Base-by-base conservation (phyloP, 2,329 filamentous ascomycete species). In the Penicillium capsulatum region DNA sequence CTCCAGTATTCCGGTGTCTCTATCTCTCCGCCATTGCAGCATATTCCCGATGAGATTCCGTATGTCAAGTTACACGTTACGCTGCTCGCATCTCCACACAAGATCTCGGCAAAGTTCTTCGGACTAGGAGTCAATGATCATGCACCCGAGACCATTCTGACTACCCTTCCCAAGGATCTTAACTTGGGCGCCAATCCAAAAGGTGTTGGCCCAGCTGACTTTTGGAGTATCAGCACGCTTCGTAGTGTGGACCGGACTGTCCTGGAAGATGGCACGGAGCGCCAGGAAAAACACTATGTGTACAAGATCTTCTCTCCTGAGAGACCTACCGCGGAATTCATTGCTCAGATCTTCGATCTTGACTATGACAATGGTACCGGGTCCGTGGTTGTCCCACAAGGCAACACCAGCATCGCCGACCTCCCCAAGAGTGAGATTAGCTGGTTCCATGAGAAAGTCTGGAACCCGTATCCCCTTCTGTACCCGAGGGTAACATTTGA, bases 41-140 rank as follows among this genome's bases (percentile, higher is more conserved):
- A 71, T 2, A 64, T 68, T 3, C 88, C 94, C 2, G 84, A 92
- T 50, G 64, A 77, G 31, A 82, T 96, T n/a, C 85, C 87, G 0
- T 98, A 96, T 61, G 86, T 88, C 2, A 77, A 78, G 33, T 75
- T 97, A 0, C 84, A 97, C 57, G 91, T 96, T 36, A 97, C 91
- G 0, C 77, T 97, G 1, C 91, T 98, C 56, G 75, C 90, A 0
- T 86, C 88, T 0, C 81, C 86, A 0, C 78, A 81, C 52, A 74
- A 69, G n/a, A 75, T 94, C n/a, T 81, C 78, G 14, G 76, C 84
- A 0, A 63, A 63, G 2, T 89, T 81, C 59, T 97, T 97, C 71
- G 78, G 79, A 40, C 72, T 94, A 2, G 57, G 71, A 2, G 35
- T 52, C 4, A 51, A 54, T 9, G 51, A 47, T 3, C 61, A 69